Evolutionary conservation across 2,329 filamentous ascomycete species (phyloP), one percentile per base, ranked within the genome.

Genomic region (Microsporum audouinii): DNA sequence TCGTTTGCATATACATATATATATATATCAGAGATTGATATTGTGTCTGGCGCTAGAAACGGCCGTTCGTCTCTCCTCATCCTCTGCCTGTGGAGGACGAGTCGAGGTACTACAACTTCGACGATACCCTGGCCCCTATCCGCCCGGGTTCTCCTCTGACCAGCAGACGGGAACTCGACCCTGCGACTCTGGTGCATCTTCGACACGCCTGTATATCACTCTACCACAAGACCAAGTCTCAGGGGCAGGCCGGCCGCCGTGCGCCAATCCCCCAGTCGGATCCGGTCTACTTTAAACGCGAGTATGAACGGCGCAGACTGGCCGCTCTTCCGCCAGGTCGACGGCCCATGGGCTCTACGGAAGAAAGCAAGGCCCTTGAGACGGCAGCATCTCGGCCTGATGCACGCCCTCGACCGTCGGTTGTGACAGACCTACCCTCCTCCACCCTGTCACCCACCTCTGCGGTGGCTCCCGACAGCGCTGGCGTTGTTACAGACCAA

Each of bases 81-180:
- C 43, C 31, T 10, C 39, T 4, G 36, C 43, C 43, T 49, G 39
- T 38, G 5, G 39, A 49, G 36, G 57, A 45, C 36, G 29, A 49
- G 5, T 27, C 31, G 17, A 59, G 57, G 36, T 36, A 27, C 31
- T 59, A 49, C 33, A 49, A 59, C 23, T 49, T 49, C 17, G 23
- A 59, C 12, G 57, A 59, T 59, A 38, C 57, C 23, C 57, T 31
- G 29, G 31, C 45, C 34, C 31, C 27, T 17, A 49, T 43, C 29
- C 59, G 39, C 12, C 56, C 62, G 7, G 62, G 57, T 1, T 51
- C 62, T 2, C 56, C 59, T 31, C 3, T 36, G 41, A 53, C 36
- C 10, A 57, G 60, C 8, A 39, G 49, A 47, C 62, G 36, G 5
- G 55, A 61, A 10, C 43, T 63, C 34, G 62, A 63, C 31, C 62